A percentile compares a stretch with the other conserved stretches of the same genome.
These are phyloP conservation scores for Penicillium sp. DNA, from an alignment of 2,329 filamentous ascomycete species.

Conservation along the genomic window DNA sequence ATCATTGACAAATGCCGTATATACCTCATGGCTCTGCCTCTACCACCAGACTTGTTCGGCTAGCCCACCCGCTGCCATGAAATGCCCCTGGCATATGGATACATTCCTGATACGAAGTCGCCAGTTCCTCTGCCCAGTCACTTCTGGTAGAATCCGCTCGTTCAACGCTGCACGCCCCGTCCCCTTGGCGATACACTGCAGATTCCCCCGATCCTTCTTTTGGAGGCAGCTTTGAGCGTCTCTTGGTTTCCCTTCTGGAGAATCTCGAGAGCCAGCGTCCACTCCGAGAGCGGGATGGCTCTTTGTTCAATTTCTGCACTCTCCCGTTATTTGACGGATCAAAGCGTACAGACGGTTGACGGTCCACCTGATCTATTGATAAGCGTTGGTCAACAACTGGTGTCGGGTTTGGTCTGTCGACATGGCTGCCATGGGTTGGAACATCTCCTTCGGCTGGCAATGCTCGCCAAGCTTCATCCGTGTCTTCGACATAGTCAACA, in stretches of 20 bases:
- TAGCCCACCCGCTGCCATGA: conserved; percentile 25
- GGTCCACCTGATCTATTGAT: conserved; percentile 1
- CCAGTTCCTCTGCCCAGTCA: conserved; percentile 18
- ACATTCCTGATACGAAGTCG: conserved; percentile 26
- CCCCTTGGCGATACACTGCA: conserved; percentile 11
- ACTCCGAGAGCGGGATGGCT: conserved; percentile 10
- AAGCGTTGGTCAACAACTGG: neutral
- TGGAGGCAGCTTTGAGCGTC: conserved; percentile 3
- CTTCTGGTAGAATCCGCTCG: conserved; percentile 19
- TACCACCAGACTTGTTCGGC: conserved; percentile 20
- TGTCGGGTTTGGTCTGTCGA: neutral
- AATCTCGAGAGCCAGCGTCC: conserved; percentile 15
- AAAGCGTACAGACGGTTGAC: neutral
- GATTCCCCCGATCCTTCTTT: conserved; percentile 14
- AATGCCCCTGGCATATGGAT: conserved; percentile 27
- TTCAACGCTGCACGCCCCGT: conserved; percentile 8
- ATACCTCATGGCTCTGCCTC: conserved; percentile 7
- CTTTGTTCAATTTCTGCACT: neutral
- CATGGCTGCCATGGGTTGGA: too few species aligned
- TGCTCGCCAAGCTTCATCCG: neutral
- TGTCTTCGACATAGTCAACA: conserved; percentile 5
- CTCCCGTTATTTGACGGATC: conserved; percentile 1
- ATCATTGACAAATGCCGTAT: neutral
- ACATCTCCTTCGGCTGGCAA: neutral
- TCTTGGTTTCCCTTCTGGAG: conserved; percentile 14